Percentiles rank a stretch among this genome's conserved stretches.
phyloP scores from a whole-genome alignment of 2,329 filamentous ascomycete species.

The Aspergillus candidus region DNA sequence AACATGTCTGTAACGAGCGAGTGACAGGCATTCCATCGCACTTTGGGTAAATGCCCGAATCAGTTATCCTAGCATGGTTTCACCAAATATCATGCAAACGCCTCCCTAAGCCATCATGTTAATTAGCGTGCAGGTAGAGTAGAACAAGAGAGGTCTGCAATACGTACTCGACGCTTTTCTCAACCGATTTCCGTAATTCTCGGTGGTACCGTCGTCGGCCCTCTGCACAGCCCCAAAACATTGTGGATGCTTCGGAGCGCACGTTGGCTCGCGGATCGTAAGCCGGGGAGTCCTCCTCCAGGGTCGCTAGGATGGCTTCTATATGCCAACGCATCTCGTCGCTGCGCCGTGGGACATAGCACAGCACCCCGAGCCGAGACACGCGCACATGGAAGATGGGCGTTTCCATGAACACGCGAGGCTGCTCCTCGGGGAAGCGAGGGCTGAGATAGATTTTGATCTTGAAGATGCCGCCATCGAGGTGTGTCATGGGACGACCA shows the following conservation, averaged over 20 bases:
- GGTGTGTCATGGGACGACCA: constrained; percentile 83
- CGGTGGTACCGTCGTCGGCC: constrained; percentile 82
- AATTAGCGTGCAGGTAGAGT: neutral
- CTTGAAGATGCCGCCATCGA: constrained; percentile 84
- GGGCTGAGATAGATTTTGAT: constrained; percentile 76
- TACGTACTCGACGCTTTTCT: constrained; percentile 29
- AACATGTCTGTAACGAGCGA: no score
- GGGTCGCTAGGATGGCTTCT: constrained; percentile 68
- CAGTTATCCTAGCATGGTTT: no score
- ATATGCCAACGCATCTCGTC: constrained; percentile 82
- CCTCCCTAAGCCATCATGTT: constrained; percentile 2
- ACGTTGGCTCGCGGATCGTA: constrained; percentile 89
- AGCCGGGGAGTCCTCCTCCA: constrained; percentile 82
- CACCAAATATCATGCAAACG: constrained; percentile 1
- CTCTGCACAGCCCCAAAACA: constrained; percentile 77
- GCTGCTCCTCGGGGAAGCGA: constrained; percentile 81
- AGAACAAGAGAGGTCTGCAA: constrained; percentile 2
- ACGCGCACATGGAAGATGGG: constrained; percentile 84
- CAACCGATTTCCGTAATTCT: constrained; percentile 70
- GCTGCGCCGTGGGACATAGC: constrained; percentile 65
- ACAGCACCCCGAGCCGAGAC: constrained; percentile 70
- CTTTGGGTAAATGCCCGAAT: no score
- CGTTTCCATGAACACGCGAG: constrained; percentile 73
- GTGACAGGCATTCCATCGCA: no score
- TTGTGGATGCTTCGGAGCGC: constrained; percentile 73